A percentile compares a stretch with the other conserved stretches of the same genome.
Evolutionary conservation across 2,329 filamentous ascomycete genomes (phyloP).

Genomic region (Aureobasidium sp.): DNA sequence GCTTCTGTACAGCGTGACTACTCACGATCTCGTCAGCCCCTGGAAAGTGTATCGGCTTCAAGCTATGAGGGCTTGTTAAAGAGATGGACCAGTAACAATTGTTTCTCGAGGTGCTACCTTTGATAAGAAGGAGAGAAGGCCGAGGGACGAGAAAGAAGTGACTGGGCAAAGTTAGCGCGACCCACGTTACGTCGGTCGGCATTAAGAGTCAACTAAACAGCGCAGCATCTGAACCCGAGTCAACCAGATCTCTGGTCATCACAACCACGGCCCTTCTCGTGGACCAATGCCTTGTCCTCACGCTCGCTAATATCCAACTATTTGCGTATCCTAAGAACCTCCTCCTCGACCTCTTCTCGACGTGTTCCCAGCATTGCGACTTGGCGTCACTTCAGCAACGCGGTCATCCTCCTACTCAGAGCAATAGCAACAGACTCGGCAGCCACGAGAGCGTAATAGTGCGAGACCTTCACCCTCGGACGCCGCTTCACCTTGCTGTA

Average conservation of each 20-base stretch:
- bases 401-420: not conserved
- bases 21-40: conserved; percentile 3
- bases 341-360: not conserved
- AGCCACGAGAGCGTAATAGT: not conserved
- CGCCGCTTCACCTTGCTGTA: not conserved
- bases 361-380: conserved; percentile 4
- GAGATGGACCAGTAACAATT: not conserved
- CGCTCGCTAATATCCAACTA: not conserved
- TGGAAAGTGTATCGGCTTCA: not conserved
- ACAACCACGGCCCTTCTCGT: conserved; percentile 1
- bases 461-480: not conserved
- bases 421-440: not conserved
- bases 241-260: conserved; percentile 4
- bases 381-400: not conserved
- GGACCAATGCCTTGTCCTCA: conserved; percentile 12
- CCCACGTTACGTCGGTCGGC: not conserved
- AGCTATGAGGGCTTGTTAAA: not conserved
- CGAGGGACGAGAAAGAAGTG: conserved; percentile 7
- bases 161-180: conserved; percentile 7
- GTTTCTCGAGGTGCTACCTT: not conserved
- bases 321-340: not conserved
- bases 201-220: conserved; percentile 4
- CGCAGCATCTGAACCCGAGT: not conserved
- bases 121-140: conserved; percentile 11
- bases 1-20: conserved; percentile 9